Evolutionary conservation across 2,329 filamentous ascomycete genomes (phyloP), one percentile per base, ranked within the genome.

Genomic region (Penicillium sp.): DNA sequence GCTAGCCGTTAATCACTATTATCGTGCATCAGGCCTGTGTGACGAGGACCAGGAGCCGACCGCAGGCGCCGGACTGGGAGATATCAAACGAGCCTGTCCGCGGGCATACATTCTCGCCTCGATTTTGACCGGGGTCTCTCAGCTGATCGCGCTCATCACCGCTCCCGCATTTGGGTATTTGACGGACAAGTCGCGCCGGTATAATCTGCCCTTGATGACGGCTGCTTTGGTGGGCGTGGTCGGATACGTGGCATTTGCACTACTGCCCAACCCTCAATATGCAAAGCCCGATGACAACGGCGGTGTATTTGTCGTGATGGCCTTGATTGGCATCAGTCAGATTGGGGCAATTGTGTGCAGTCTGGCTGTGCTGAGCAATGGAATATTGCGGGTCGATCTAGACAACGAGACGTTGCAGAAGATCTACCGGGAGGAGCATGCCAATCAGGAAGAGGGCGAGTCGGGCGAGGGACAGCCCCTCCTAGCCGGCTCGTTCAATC

Each of bases 271-370:
- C 52, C 88, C 89, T 0, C 85, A 95, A 55, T 79, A 80, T 38
- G 77, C 74, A 18, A 80, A 80, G 3, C 72, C 82, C 16, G 79
- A 84, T 22, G 85, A 85, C 12, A 78, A 73, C 22, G 74, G 77
- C 0, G 70, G 67, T 8, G 79, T 95, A 11, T 88, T 93, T 57
- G 48, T 89, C 9, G 76, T 90, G 11, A 86, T 88, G 28, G 77
- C 82, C 0, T 67, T 95, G 12, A 79, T 96, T 26, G 92, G 92
- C 10, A 78, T 95, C 56, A 93, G 86, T 55, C 92, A 98, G 64
- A 96, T 98, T 45, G 92, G 90, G 2, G 84, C 88, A 8, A 96
- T 98, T 42, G 92, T 98, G 1, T 95, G 89, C 67, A 94, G 86
- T 48, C 75, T 98, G n/a, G 88, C 85, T 1, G 79, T 92, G 1